Evolutionary conservation across 2,329 filamentous ascomycete genomes (phyloP), one percentile per base, ranked within the genome.

Genomic region (Paraphoma sp.): DNA sequence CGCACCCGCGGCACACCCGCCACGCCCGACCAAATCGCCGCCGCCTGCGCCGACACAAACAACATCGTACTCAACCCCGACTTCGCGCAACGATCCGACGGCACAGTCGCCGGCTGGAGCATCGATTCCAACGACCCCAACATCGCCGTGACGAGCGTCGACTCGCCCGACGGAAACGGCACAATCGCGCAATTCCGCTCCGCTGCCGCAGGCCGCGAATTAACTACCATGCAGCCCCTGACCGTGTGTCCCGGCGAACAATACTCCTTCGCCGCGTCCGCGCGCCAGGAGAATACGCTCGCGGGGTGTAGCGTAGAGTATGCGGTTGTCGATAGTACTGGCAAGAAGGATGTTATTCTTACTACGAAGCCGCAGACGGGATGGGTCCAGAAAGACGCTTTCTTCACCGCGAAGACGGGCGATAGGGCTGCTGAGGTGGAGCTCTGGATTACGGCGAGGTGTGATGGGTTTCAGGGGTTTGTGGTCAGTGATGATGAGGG

Each of bases 51-150:
- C 10, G 53, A 66, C 41, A 48, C 41, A 4, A 49, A 28, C 8
- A 74, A 72, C 57, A 56, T 71, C 44, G 51, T 75, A 7, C 64
- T 63, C 36, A 73, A 75, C 48, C 57, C 70, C 5, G 58, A 57
- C 49, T 71, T 75, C 45, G 57, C 62, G 30, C 55, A 64, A n/a
- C 43, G 46, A 17, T 48, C 47, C 2, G 59, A 63, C 43, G 53
- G 54, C 46, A 51, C 51, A 30, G 62, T 67, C 0, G 43, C 63
- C 4, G 64, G 64, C 33, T 75, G 71, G 71, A 59, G 59, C 11
- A 54, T 60, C 41, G 54, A 53, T 8, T 43, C 63, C 2, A 54
- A 52, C 28, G 63, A 70, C 47, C 45, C 53, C 14, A 56, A 53
- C 38, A 65, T 72, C 31, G 52, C 40, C n/a, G 65, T 73, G 36